phyloP scores from a whole-genome alignment of 2,329 filamentous ascomycete species.

The Rutstroemia sp. region DNA sequence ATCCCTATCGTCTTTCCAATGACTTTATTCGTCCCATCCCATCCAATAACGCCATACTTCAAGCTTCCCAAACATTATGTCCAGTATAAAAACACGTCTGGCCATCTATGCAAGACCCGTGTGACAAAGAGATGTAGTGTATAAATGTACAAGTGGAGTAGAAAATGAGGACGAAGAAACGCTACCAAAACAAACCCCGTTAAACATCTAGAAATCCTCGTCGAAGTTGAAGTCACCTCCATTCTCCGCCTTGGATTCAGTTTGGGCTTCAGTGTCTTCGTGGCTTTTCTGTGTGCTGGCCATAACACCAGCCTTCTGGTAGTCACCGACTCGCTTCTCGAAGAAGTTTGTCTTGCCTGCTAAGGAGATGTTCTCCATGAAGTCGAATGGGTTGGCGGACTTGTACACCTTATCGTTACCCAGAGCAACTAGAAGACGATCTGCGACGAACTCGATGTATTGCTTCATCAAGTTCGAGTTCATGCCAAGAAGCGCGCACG shows the following conservation, averaged over 20 bases:
- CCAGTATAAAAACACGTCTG: conserved; percentile 17
- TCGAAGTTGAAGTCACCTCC: conserved; percentile 86
- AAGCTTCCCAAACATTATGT: conserved; percentile 9
- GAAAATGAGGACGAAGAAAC: conserved; percentile 16
- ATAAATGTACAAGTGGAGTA: not conserved
- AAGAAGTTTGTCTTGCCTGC: conserved; percentile 99
- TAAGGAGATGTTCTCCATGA: conserved; percentile 99
- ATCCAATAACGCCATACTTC: conserved; percentile 1
- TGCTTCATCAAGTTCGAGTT: conserved; percentile 97
- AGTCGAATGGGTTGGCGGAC: conserved; percentile 93
- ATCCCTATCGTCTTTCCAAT: conserved; percentile 6
- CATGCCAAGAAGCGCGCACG: conserved; percentile 92
- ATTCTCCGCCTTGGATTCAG: conserved; percentile 48
- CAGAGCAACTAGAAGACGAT: conserved; percentile 85
- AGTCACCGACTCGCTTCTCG: conserved; percentile 98
- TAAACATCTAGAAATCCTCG: conserved; percentile 76
- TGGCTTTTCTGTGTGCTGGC: conserved; percentile 74
- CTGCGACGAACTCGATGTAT: conserved; percentile 99
- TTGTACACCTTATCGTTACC: conserved; percentile 95
- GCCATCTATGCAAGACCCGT: conserved; percentile 26
- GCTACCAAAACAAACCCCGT: conserved; percentile 5
- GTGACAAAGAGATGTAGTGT: conserved; percentile 17
- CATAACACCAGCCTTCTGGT: conserved; percentile 99
- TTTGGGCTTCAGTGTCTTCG: conserved; percentile 38
- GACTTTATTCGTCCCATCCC: conserved; percentile 6